Percentiles rank a stretch among this genome's conserved stretches.
Evolutionary conservation across 2,329 filamentous ascomycete species (phyloP).

Genomic region (Akanthomyces uredinophilus): DNA sequence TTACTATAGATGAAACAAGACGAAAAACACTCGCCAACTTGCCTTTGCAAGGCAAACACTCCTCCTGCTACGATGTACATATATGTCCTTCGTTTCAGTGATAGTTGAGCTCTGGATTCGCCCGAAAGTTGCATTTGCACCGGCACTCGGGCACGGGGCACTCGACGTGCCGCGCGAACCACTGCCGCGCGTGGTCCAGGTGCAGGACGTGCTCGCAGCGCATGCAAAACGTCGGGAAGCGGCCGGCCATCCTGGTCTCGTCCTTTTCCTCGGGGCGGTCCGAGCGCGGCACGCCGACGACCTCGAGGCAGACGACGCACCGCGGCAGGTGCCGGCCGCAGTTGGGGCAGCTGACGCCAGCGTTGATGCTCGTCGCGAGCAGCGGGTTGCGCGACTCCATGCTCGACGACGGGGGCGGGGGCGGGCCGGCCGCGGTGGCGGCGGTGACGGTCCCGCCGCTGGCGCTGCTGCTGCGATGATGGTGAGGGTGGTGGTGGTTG

Average conservation of each 20-base stretch:
- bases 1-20: not conserved
- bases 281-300: constrained; percentile 59
- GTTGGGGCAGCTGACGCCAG: constrained; percentile 60
- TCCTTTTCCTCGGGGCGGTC: constrained; percentile 49
- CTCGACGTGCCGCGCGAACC: constrained; percentile 61
- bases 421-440: not conserved
- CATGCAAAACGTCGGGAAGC: constrained; percentile 65
- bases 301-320: constrained; percentile 63
- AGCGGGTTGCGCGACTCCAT: constrained; percentile 48
- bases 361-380: constrained; percentile 50
- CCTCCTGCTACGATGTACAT: no score
- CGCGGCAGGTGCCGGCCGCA: constrained; percentile 63
- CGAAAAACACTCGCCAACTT: no score
- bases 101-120: constrained; percentile 56
- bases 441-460: constrained; percentile 10
- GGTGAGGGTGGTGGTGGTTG: constrained; percentile 31
- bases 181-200: constrained; percentile 60
- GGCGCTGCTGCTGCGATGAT: constrained; percentile 11
- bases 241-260: constrained; percentile 46
- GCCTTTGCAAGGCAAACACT: no score
- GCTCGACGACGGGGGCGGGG: constrained; percentile 21
- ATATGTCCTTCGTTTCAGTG: no score
- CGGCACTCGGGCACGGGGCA: constrained; percentile 65
- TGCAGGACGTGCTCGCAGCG: constrained; percentile 64
- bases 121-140: constrained; percentile 58